Evolutionary conservation across 192 early-diverging fungal species (phyloP).

Genomic region (Spinellus fusiger): DNA sequence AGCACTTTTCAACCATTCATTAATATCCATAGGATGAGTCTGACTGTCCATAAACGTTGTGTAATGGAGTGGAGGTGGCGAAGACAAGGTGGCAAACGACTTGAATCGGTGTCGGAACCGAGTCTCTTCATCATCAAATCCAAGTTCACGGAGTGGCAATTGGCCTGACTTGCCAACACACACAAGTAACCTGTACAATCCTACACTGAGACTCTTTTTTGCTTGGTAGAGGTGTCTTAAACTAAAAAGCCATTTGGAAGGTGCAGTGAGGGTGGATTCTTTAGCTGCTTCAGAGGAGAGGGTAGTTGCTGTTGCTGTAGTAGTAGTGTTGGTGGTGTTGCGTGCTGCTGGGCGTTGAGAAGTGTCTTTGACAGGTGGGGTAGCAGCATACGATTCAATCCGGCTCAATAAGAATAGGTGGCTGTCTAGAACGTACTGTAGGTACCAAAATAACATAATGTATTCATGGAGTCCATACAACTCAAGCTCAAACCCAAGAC

Average conservation of each 20-base stretch:
- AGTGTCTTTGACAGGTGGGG: too few species aligned
- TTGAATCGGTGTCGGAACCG: constrained; percentile 42
- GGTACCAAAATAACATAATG: constrained; percentile 54
- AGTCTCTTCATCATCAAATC: constrained; percentile 41
- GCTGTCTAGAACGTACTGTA: constrained; percentile 7
- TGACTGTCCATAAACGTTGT: not conserved
- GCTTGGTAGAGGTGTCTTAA: constrained; percentile 12
- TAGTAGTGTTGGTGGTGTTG: not conserved
- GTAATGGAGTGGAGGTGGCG: constrained; percentile 2
- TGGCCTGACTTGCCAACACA: constrained; percentile 27
- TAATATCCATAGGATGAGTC: not conserved
- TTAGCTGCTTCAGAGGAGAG: not conserved
- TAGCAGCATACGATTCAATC: not conserved
- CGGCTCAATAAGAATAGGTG: not conserved
- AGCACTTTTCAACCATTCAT: constrained; percentile 6
- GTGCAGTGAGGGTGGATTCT: not conserved
- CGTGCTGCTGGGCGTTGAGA: constrained; percentile 1
- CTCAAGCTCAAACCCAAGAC: constrained; percentile 63
- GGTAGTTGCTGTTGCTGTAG: not conserved
- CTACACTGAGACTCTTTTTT: constrained; percentile 15
- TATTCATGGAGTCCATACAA: constrained; percentile 60
- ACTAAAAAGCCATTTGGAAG: not conserved
- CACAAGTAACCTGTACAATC: constrained; percentile 27
- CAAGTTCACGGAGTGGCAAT: constrained; percentile 21
- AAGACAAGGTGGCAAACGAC: constrained; percentile 30